phyloP scores from a whole-genome alignment of 2,329 filamentous ascomycete species.

The Penicillium sclerotiorum region DNA sequence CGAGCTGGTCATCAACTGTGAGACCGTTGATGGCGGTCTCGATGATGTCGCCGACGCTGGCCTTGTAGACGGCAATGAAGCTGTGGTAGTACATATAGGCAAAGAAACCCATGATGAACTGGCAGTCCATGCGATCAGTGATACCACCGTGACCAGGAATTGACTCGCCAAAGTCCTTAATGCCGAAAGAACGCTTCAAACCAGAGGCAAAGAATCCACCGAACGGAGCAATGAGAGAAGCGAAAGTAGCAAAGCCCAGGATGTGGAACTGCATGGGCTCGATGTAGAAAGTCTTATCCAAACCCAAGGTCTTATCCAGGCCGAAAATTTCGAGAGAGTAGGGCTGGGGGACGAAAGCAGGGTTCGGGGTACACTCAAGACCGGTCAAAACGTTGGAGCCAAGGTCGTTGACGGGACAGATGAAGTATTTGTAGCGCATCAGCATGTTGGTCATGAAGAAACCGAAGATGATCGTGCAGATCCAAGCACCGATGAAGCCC shows the following conservation, averaged over 20 bases:
- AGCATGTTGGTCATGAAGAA: constrained; percentile 79
- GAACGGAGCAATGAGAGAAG: constrained; percentile 94
- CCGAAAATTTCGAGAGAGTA: constrained; percentile 75
- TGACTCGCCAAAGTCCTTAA: constrained; percentile 98
- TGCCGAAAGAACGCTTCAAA: constrained; percentile 97
- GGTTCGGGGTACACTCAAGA: constrained; percentile 86
- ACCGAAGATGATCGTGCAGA: constrained; percentile 89
- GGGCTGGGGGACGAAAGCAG: constrained; percentile 78
- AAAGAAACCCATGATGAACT: constrained; percentile 99
- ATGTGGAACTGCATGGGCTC: constrained; percentile 94
- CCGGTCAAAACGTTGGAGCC: constrained; percentile 92
- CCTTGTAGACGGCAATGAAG: constrained; percentile 89
- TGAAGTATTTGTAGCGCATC: constrained; percentile 93
- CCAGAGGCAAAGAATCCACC: constrained; percentile 98
- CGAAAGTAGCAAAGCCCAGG: constrained; percentile 86
- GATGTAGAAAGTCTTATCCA: constrained; percentile 72
- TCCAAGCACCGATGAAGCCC: constrained; percentile 93
- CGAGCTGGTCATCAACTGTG: constrained; percentile 83
- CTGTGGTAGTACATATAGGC: constrained; percentile 98
- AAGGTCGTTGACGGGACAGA: constrained; percentile 94
- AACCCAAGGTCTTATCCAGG: constrained; percentile 69
- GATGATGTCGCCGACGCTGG: constrained; percentile 81
- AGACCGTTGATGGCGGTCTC: constrained; percentile 91
- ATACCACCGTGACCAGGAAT: constrained; percentile 98
- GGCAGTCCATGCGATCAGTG: constrained; percentile 98